Percentiles rank a stretch among this genome's conserved stretches.
These are phyloP conservation scores for Trichophyton schoenleinii DNA, from an alignment of 2,329 filamentous ascomycete species.

Conservation along the genomic window DNA sequence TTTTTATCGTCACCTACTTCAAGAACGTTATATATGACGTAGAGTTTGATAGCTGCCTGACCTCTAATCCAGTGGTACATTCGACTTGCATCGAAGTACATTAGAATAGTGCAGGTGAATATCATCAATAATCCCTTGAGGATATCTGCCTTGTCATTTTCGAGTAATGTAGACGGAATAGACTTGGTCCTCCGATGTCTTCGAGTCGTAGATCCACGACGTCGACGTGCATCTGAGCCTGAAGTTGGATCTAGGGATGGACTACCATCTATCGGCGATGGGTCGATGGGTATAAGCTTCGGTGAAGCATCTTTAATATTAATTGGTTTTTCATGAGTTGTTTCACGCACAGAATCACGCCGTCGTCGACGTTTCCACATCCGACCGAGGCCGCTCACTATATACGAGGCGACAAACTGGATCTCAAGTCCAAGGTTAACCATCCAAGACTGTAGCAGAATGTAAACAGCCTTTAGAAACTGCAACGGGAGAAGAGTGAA, in stretches of 20 bases:
- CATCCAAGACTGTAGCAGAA: slow-evolving; percentile 67
- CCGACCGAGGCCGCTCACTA: slow-evolving; percentile 66
- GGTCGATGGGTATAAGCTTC: not conserved
- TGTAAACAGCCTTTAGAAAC: slow-evolving; percentile 66
- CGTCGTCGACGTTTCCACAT: slow-evolving; percentile 48
- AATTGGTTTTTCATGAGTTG: slow-evolving; percentile 7
- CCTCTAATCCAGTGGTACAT: slow-evolving; percentile 98
- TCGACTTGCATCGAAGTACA: slow-evolving; percentile 84
- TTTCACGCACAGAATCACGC: slow-evolving; percentile 4
- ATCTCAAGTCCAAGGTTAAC: slow-evolving; percentile 60
- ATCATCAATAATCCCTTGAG: slow-evolving; percentile 82
- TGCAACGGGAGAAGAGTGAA: slow-evolving; percentile 89
- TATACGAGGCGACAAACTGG: slow-evolving; percentile 58
- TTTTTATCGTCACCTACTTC: slow-evolving; percentile 42
- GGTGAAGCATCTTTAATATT: slow-evolving; percentile 13
- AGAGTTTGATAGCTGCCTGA: slow-evolving; percentile 93
- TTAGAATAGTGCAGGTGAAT: slow-evolving; percentile 69
- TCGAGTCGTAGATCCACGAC: slow-evolving; percentile 23
- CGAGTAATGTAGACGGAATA: slow-evolving; percentile 68
- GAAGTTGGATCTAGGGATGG: not conserved
- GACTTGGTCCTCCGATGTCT: slow-evolving; percentile 67
- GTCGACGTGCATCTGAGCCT: slow-evolving; percentile 11
- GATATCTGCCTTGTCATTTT: slow-evolving; percentile 89
- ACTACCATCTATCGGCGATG: not conserved
- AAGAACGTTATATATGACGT: slow-evolving; percentile 96